These are phyloP conservation scores for Colletotrichum orchidophilum DNA, from an alignment of 2,329 filamentous ascomycete species.

Conservation along the genomic window DNA sequence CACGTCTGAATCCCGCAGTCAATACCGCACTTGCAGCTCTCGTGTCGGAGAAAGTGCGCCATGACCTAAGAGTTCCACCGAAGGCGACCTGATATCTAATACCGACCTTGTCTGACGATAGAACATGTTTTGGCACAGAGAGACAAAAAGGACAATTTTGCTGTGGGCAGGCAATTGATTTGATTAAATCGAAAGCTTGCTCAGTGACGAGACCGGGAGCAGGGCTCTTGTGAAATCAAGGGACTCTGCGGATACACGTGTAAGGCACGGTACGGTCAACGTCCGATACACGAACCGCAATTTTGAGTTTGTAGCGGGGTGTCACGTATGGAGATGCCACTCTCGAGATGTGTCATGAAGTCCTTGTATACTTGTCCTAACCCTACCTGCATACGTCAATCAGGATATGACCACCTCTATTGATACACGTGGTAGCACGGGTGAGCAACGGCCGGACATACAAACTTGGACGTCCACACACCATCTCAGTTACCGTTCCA, in stretches of 20 bases:
- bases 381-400: conserved; percentile 31
- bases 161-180: conserved; percentile 15
- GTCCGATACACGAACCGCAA: conserved; percentile 27
- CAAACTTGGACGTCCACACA: conserved; percentile 10
- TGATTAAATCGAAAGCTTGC: conserved; percentile 31
- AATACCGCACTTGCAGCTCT: neutral
- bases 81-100: neutral
- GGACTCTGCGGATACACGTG: conserved; percentile 2
- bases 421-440: conserved; percentile 30
- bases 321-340: conserved; percentile 21
- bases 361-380: conserved; percentile 4
- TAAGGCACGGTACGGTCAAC: conserved; percentile 18
- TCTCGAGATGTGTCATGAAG: conserved; percentile 28
- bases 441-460: conserved; percentile 17
- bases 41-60: neutral
- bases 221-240: conserved; percentile 14
- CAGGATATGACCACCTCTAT: conserved; percentile 13
- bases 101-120: neutral
- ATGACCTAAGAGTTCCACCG: neutral
- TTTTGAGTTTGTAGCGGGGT: conserved; percentile 30
- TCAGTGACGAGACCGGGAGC: conserved; percentile 10
- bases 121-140: conserved; percentile 2
- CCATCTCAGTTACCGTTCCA: conserved; percentile 4
- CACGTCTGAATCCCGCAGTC: neutral
- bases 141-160: neutral